Percentiles rank a stretch among this genome's conserved stretches.
phyloP scores from a whole-genome alignment of 129 eudicot genomes.

The Smallanthus sonchifolius region DNA sequence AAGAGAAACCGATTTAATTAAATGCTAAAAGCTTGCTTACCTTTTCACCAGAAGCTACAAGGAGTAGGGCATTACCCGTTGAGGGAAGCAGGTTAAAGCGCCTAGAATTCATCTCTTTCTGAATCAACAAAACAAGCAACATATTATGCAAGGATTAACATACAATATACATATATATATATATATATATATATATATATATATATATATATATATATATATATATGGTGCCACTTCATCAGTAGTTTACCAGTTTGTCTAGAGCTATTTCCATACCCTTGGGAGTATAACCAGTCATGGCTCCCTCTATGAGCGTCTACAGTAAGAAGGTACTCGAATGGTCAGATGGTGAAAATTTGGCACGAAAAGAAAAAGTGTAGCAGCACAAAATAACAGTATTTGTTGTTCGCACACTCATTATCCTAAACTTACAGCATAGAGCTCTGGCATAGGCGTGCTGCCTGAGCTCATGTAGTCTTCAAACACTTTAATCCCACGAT shows the following conservation, averaged over 20 bases:
- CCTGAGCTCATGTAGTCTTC: conserved; percentile 60
- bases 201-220: not conserved
- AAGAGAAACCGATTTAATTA: not conserved
- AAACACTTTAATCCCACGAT: conserved; percentile 57
- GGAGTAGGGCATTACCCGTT: conserved; percentile 65
- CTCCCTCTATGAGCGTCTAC: conserved; percentile 84
- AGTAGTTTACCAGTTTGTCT: conserved; percentile 64
- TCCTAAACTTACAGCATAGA: conserved; percentile 56
- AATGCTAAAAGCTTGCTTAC: conserved; percentile 27
- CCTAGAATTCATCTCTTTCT: conserved; percentile 58
- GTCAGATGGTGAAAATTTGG: not conserved
- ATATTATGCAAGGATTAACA: not conserved
- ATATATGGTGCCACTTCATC: not conserved
- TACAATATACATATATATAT: not conserved
- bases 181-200: not conserved
- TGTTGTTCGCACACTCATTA: not conserved
- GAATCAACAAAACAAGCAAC: conserved; percentile 8
- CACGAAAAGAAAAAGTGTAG: not conserved
- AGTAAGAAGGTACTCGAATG: conserved; percentile 13
- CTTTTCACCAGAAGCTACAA: conserved; percentile 84
- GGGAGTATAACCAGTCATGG: conserved; percentile 78
- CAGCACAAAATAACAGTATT: not conserved
- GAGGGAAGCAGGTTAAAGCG: conserved; percentile 32
- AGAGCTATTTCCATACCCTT: conserved; percentile 82
- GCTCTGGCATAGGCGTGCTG: conserved; percentile 48